phyloP scores from a whole-genome alignment of 2,329 filamentous ascomycete species.

The Talaromyces sp. region DNA sequence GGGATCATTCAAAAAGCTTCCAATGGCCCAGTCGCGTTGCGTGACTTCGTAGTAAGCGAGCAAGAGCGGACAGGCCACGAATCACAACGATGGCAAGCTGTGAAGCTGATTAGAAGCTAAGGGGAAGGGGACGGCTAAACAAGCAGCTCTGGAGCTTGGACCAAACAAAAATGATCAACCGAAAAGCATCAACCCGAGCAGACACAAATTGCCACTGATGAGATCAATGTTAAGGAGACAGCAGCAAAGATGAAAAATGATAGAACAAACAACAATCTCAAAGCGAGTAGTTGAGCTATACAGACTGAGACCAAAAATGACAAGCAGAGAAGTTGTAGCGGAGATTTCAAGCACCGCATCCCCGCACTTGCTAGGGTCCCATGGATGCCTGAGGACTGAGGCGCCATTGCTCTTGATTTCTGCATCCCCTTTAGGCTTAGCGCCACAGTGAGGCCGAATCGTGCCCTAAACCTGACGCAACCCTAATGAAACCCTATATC shows the following conservation, averaged over 20 bases:
- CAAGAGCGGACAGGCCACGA: not conserved
- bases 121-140: not conserved
- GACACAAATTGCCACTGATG: not conserved
- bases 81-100: not conserved
- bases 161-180: not conserved
- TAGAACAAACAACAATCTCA: not conserved
- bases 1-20: not conserved
- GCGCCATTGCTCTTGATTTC: not conserved
- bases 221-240: too few species aligned
- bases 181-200: too few species aligned
- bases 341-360: not conserved
- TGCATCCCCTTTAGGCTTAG: not conserved
- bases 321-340: not conserved
- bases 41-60: not conserved
- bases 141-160: not conserved
- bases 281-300: not conserved
- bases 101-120: not conserved
- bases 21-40: not conserved
- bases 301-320: not conserved
- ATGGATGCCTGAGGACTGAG: not conserved
- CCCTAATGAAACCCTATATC: not conserved
- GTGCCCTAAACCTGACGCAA: not conserved
- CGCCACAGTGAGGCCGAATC: not conserved
- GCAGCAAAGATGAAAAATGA: not conserved
- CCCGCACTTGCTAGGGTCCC: slow-evolving; percentile 3